A percentile compares a stretch with the other conserved stretches of the same genome.
These are phyloP conservation scores for Cutaneotrichosporon arboriforme DNA, from an alignment of 1,284 basidiomycete species.

Conservation along the genomic window DNA sequence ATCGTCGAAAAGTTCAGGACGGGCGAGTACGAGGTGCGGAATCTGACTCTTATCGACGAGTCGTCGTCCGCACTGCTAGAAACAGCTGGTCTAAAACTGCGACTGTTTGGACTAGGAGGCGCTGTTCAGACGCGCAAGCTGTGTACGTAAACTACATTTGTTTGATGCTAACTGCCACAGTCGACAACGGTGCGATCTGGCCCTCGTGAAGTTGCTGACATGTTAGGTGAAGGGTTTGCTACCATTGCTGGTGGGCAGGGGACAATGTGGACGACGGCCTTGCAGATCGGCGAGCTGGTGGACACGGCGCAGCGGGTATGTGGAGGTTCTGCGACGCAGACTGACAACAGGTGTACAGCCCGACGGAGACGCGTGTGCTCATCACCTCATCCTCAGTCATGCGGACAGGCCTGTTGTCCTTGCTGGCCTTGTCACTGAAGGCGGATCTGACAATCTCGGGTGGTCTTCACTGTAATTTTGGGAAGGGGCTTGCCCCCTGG, in stretches of 20 bases:
- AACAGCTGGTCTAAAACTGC: conserved; percentile 85
- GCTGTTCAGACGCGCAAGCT: conserved; percentile 95
- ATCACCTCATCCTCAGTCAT: conserved; percentile 90
- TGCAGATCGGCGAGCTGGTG: conserved; percentile 95
- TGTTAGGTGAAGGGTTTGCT: conserved; percentile 68
- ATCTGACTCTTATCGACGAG: conserved; percentile 88
- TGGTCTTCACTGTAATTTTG: conserved; percentile 68
- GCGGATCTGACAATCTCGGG: conserved; percentile 92
- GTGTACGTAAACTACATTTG: conserved; percentile 60
- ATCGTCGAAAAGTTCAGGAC: conserved; percentile 88
- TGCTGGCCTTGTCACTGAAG: conserved; percentile 83
- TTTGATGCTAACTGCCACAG: conserved; percentile 30
- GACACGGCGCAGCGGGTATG: conserved; percentile 88
- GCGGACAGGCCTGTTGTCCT: conserved; percentile 84
- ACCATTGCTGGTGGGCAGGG: conserved; percentile 97
- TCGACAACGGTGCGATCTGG: conserved; percentile 42
- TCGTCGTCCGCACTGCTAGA: conserved; percentile 85
- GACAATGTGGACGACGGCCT: conserved; percentile 97
- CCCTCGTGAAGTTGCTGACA: neutral
- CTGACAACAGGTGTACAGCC: conserved; percentile 60
- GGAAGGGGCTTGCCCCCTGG: neutral
- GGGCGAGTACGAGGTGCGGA: conserved; percentile 73
- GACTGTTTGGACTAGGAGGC: conserved; percentile 90
- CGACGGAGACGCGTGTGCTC: conserved; percentile 86
- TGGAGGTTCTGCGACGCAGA: neutral